Evolutionary conservation across 805 yeast genomes (phyloP), one percentile per base, ranked within the genome.

Genomic region (Monosporozyma yasuniensis): DNA sequence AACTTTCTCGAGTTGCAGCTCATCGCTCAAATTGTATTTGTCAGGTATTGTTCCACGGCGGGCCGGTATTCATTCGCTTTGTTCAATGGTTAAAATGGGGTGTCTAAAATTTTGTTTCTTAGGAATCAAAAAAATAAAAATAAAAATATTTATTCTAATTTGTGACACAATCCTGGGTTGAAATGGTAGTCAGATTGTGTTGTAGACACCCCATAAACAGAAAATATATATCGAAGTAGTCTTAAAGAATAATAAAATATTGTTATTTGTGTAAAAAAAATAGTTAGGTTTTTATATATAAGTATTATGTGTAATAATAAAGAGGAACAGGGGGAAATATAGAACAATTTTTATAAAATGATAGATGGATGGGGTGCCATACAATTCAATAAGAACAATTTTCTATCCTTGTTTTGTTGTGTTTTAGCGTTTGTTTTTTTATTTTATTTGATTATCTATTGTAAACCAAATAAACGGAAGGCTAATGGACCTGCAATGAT

Each of bases 401-500:
- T n/a, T 25, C 27, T 25, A 5, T 25, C 27, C 27, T 8, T 25
- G 27, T 25, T 25, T 30, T 30, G 5, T 30, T 30, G 34, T 30
- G 34, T 12, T 11, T 30, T 12, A 5, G 4, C 34, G 7, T 27
- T 30, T 30, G 10, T 30, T 10, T 12, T 1, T 30, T 10, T 4
- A 30, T 30, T n/a, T n/a, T 10, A 14, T 9, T 39, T 37, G 18
- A n/a, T 22, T 18, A 37, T 12, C 21, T 32, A 51, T 34, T 42
- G 42, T 14, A 52, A 18, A 30, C 42, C 41, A 38, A 54, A 19
- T 10, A 48, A 11, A 6, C 44, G 42, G 47, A 60, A 60, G 1
- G 57, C 48, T 4, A 57, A 28, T 0, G 72, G 68, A 46, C 71
- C 67, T 1, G 61, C 61, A 4, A 67, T 46, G 1, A 76, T 67